Percentiles rank a stretch among this genome's conserved stretches.
phyloP scores from a whole-genome alignment of 192 early-diverging fungal genomes.

The Rhizoclosmatium globosum region DNA sequence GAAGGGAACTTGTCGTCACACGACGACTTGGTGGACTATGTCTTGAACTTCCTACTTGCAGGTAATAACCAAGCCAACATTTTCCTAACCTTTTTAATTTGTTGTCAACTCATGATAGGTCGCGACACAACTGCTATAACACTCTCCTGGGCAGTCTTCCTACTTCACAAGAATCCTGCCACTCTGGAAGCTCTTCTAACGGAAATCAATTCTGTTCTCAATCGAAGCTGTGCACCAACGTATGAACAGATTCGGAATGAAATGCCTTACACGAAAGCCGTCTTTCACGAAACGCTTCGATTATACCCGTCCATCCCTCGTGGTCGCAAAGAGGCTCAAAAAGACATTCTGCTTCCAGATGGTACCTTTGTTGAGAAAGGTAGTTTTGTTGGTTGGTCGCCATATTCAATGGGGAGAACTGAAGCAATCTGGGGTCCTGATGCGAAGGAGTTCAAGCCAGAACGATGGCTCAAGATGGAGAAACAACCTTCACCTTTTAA shows the following conservation, averaged over 20 bases:
- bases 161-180: constrained; percentile 51
- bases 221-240: neutral
- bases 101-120: neutral
- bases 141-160: constrained; percentile 61
- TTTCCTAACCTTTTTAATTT: neutral
- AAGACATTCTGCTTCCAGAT: constrained; percentile 69
- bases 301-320: constrained; percentile 73
- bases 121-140: constrained; percentile 69
- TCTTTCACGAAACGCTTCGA: too few relatives aligned
- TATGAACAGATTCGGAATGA: constrained; percentile 50
- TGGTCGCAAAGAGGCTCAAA: constrained; percentile 61
- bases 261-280: constrained; percentile 42
- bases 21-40: constrained; percentile 43
- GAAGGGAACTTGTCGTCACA: constrained; percentile 38
- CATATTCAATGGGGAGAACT: constrained; percentile 60
- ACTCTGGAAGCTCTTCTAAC: constrained; percentile 28
- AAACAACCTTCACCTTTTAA: constrained; percentile 32
- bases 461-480: constrained; percentile 65
- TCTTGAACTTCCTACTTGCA: constrained; percentile 33
- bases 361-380: constrained; percentile 62
- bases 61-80: constrained; percentile 16
- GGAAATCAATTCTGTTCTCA: constrained; percentile 40
- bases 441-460: constrained; percentile 68
- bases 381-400: constrained; percentile 51
- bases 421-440: constrained; percentile 71